Evolutionary conservation across 1,139 yeast species (phyloP), one percentile per base, ranked within the genome.

Genomic region (Candida tetrigidarum): DNA sequence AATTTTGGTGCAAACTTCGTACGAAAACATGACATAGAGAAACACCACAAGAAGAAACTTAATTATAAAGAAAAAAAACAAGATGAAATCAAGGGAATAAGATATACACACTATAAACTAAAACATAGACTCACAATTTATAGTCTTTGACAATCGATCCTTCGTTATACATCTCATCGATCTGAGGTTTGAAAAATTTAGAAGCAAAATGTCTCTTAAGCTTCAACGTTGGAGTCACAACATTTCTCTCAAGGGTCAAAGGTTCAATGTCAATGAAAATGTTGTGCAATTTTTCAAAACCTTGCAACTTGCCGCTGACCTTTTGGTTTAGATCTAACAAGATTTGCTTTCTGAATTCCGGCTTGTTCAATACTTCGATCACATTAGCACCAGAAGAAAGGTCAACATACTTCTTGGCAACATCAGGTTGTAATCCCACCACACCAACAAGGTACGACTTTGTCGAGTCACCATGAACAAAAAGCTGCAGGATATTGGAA

Each of bases 401-500:
- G 18, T 32, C 35, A 32, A 32, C 35, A 18, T 65, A 32, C 14
- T 32, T 32, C n/a, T 23, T 32, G n/a, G 35, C 35, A 32, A 18
- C 20, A 37, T 27, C 34, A 8, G 33, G 34, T 43, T 84, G 87
- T 35, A 71, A 53, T 2, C 78, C 78, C 25, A 65, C 55, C 27
- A 71, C 55, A 2, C 61, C 70, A 7, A 69, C 69, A 46, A 69
- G 59, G 46, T 44, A 66, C n/a, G 63, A 56, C 37, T 64, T 53
- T 20, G 59, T 53, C 3, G 69, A 63, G 42, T 69, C 70, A 11
- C 74, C 74, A 49, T 68, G 69, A n/a, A 81, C 79, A 59, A 76
- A 85, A 14, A 81, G 59, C 60, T 85, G 91, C 8, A 78, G 64
- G 20, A 80, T 57, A 18, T 78, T 60, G 5, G 85, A 75, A 51